Conservation (phyloP, 805 yeast species). For the Metschnikowia baotianmanensis region DNA sequence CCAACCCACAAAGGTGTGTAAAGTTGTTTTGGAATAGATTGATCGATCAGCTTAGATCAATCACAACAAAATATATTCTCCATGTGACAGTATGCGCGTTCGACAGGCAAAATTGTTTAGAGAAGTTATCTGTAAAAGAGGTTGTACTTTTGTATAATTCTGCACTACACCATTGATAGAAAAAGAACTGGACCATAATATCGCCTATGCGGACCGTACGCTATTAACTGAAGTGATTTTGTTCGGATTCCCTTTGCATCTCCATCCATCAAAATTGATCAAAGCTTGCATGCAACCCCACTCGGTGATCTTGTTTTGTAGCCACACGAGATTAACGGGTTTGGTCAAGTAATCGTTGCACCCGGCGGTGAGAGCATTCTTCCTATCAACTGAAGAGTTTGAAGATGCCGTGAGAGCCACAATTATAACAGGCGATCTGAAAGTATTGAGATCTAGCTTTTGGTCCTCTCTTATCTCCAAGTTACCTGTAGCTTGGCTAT, state of each 20-base stretch:
- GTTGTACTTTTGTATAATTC: no score
- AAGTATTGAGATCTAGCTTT: conserved; percentile 55
- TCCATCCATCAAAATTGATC: conserved; percentile 93
- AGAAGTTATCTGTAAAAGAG: no score
- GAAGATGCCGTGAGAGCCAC: conserved; percentile 96
- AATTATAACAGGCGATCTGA: conserved; percentile 92
- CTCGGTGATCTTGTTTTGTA: conserved; percentile 88
- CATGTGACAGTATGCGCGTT: no score
- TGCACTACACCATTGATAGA: no score
- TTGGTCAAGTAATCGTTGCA: conserved; percentile 95
- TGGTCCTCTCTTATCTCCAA: conserved; percentile 43
- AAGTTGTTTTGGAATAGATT: no score
- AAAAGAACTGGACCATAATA: no score
- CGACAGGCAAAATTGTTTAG: no score
- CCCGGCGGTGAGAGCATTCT: conserved; percentile 93
- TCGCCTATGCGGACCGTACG: not conserved
- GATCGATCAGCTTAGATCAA: no score
- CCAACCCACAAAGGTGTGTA: no score
- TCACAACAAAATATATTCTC: no score
- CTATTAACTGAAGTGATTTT: not conserved
- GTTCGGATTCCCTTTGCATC: conserved; percentile 10
- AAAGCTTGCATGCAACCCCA: conserved; percentile 99
- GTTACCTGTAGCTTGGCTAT: conserved; percentile 21
- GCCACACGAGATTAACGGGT: conserved; percentile 93
- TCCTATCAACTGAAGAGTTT: conserved; percentile 71